Conservation (phyloP, 352 stramenopile genomes). For the Phytophthora pisi region DNA sequence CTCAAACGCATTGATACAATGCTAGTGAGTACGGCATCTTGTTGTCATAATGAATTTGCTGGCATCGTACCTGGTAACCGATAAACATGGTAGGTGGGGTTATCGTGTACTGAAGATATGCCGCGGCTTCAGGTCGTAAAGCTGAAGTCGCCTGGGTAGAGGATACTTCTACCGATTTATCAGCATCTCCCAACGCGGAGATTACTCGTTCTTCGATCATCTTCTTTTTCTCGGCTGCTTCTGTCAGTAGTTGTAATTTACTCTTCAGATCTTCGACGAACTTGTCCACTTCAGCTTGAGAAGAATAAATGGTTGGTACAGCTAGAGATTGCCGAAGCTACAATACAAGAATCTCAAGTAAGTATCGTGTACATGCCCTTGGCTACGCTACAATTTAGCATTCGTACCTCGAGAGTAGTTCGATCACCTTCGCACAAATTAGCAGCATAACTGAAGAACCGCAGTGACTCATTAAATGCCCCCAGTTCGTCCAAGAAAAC, state of each 20-base stretch:
- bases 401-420: conserved; percentile 43
- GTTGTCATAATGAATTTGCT: neutral
- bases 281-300: conserved; percentile 25
- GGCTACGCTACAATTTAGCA: neutral
- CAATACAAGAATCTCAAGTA: neutral
- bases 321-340: conserved; percentile 36
- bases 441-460: conserved; percentile 45
- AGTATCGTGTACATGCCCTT: neutral
- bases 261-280: conserved; percentile 20
- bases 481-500: conserved; percentile 72
- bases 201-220: conserved; percentile 23
- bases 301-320: conserved; percentile 39
- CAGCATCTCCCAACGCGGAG: conserved; percentile 23
- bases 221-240: neutral
- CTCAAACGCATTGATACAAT: neutral
- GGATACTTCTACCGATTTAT: neutral
- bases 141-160: neutral
- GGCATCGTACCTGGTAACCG: conserved; percentile 55
- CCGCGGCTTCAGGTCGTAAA: conserved; percentile 40
- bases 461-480: conserved; percentile 48
- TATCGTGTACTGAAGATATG: conserved; percentile 62
- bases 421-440: conserved; percentile 43
- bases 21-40: neutral
- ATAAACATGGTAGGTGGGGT: conserved; percentile 72
- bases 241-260: conserved; percentile 16